These are phyloP conservation scores for Sporothrix humicola DNA, from an alignment of 2,329 filamentous ascomycete genomes.

Conservation along the genomic window DNA sequence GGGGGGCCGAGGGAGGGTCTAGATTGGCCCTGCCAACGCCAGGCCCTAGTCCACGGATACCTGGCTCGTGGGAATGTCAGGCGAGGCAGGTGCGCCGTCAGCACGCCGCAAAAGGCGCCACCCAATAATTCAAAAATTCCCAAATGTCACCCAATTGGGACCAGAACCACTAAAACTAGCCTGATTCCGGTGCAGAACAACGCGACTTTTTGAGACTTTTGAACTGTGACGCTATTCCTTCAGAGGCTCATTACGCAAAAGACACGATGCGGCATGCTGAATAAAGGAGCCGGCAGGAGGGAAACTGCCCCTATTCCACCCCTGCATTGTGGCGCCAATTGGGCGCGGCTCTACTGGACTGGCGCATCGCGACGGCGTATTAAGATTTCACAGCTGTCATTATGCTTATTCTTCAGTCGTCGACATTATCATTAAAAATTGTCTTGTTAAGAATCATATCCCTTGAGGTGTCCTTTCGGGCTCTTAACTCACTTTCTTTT, in stretches of 20 bases:
- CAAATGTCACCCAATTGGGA: background rate
- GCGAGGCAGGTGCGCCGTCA: background rate
- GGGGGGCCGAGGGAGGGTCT: background rate
- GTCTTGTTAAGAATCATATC: background rate
- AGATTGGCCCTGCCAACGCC: constrained; percentile 1
- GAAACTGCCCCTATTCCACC: background rate
- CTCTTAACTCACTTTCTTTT: too few relatives aligned
- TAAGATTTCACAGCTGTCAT: background rate
- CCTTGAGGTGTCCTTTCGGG: too few relatives aligned
- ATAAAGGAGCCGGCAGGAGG: background rate
- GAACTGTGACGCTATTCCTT: background rate
- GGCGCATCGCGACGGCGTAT: background rate
- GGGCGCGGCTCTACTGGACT: background rate
- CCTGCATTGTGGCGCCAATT: background rate
- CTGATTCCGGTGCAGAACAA: constrained; percentile 22
- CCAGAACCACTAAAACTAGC: constrained; percentile 19
- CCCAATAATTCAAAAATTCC: background rate
- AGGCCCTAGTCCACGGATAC: background rate
- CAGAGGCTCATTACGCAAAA: background rate
- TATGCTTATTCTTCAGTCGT: constrained; percentile 18
- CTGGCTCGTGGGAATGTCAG: constrained; percentile 2
- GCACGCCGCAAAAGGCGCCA: background rate
- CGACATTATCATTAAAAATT: background rate
- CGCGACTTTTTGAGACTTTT: background rate
- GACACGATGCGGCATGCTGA: background rate